Conservation (phyloP, 371 early-diverging fungal species). For the Mucor lusitanicus region DNA sequence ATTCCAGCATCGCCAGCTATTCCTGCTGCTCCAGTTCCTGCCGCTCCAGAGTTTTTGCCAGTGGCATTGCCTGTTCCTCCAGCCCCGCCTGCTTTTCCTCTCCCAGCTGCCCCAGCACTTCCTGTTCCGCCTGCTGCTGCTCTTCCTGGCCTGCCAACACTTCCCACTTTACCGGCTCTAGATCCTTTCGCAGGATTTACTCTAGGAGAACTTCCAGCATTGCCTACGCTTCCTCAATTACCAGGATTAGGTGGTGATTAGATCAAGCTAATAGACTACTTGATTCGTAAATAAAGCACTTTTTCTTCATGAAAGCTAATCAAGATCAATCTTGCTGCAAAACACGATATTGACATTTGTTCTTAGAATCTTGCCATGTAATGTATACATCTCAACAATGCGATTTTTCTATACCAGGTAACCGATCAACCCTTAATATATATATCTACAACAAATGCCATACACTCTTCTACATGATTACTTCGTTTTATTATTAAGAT, state of each 20-base stretch:
- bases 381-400: background rate
- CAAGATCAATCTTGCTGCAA: background rate
- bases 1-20: background rate
- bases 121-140: background rate
- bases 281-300: background rate
- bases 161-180: background rate
- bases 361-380: background rate
- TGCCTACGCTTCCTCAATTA: slow-evolving; percentile 1
- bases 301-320: background rate
- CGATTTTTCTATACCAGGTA: background rate
- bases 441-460: too few species aligned
- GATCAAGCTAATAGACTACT: background rate
- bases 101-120: slow-evolving; percentile 1
- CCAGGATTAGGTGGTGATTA: background rate
- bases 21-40: background rate
- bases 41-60: background rate
- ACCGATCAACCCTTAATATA: background rate
- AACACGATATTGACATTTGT: background rate
- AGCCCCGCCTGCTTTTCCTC: background rate
- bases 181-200: background rate
- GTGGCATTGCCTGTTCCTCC: background rate
- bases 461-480: too few species aligned
- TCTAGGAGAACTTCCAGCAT: background rate
- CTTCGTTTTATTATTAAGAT: too few species aligned
- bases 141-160: background rate